phyloP scores from a whole-genome alignment of 306 rosid species.

The Styphnolobium japonicum region DNA sequence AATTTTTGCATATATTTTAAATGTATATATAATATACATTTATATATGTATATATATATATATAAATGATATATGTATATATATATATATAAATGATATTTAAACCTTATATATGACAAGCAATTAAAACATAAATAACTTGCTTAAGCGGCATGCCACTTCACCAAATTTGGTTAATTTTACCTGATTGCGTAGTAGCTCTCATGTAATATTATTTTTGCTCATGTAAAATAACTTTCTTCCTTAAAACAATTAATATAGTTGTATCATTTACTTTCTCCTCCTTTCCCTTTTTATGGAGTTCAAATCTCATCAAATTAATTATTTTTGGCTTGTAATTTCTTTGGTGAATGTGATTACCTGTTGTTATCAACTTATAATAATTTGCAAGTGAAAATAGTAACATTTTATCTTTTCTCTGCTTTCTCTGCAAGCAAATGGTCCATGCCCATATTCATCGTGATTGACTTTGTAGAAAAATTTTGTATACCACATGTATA shows the following conservation, averaged over 20 bases:
- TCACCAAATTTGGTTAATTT: too few relatives aligned
- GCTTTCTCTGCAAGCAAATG: slow-evolving; percentile 29
- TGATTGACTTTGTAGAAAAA: slow-evolving; percentile 34
- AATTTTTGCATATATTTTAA: too few relatives aligned
- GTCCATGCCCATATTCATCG: slow-evolving; percentile 37
- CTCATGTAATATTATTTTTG: too few relatives aligned
- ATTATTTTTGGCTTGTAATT: too few relatives aligned
- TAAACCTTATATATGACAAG: too few relatives aligned
- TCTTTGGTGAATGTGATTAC: not conserved
- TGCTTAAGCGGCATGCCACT: too few relatives aligned
- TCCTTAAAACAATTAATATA: not conserved
- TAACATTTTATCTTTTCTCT: slow-evolving; percentile 19
- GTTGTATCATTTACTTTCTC: not conserved
- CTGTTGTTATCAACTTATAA: slow-evolving; percentile 18
- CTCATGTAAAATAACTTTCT: not conserved
- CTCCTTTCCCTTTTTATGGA: not conserved
- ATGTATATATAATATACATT: too few relatives aligned
- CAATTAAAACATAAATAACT: too few relatives aligned
- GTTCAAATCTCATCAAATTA: not conserved
- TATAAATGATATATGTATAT: too few relatives aligned
- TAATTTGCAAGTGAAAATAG: slow-evolving; percentile 21
- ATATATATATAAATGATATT: too few relatives aligned
- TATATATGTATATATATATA: too few relatives aligned
- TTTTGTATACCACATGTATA: slow-evolving; percentile 5
- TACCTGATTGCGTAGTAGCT: too few relatives aligned